Percentiles rank a stretch among this genome's conserved stretches.
Conservation (phyloP, 306 rosid genomes). For the Heteromeles arbutifolia region DNA sequence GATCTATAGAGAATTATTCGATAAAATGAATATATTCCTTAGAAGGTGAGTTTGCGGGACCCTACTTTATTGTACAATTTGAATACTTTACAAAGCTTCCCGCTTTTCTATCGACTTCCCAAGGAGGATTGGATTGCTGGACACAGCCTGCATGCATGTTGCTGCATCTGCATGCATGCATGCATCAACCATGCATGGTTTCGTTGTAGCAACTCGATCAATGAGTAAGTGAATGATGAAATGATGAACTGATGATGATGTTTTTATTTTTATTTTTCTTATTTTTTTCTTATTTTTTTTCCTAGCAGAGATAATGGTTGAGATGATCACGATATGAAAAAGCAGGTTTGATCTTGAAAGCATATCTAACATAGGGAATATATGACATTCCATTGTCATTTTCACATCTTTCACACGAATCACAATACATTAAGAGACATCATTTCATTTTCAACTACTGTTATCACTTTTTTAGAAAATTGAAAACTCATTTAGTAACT, state of each 20-base stretch:
- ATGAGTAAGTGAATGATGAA: background rate
- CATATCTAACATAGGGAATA: constrained; percentile 15
- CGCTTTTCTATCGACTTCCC: constrained; percentile 20
- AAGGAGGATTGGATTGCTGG: background rate
- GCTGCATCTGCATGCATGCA: background rate
- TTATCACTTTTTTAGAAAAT: background rate
- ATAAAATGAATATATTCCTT: constrained; percentile 78
- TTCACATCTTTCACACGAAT: constrained; percentile 19
- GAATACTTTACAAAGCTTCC: constrained; percentile 35
- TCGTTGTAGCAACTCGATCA: background rate
- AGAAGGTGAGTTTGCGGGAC: constrained; percentile 52
- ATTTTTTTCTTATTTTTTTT: too few species aligned
- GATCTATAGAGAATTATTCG: constrained; percentile 65
- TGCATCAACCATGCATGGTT: background rate
- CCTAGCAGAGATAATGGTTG: background rate
- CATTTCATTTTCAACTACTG: too few species aligned
- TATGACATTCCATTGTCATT: constrained; percentile 34
- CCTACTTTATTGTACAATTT: constrained; percentile 40
- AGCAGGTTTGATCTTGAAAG: constrained; percentile 16
- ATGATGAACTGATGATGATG: background rate
- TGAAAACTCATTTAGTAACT: background rate
- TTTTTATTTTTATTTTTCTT: background rate
- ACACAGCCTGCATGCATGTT: background rate
- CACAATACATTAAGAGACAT: background rate
- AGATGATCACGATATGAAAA: background rate